phyloP scores from a whole-genome alignment of 768 basidiomycete species.

The Suillus hirtellus region DNA sequence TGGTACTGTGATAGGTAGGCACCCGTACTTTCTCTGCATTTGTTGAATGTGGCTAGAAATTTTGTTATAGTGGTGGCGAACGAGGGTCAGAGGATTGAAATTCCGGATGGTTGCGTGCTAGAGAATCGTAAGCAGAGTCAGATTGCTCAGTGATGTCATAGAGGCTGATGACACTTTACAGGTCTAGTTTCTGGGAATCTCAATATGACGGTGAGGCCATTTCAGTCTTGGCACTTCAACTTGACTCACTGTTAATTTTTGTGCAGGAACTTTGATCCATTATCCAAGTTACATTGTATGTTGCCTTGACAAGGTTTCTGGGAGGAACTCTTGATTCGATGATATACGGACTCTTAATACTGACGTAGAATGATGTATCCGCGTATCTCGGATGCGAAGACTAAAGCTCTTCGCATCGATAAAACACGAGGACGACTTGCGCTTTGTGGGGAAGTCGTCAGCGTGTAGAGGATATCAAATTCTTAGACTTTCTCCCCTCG shows the following conservation, averaged over 20 bases:
- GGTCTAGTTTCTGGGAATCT: constrained; percentile 82
- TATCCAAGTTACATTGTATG: background rate
- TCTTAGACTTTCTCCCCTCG: too few species aligned
- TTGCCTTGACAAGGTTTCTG: too few species aligned
- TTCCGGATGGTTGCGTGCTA: constrained; percentile 79
- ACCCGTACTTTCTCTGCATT: background rate
- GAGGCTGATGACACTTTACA: constrained; percentile 20
- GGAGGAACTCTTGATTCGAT: too few species aligned
- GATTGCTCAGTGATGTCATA: background rate
- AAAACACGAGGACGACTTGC: too few species aligned
- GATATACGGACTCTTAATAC: too few species aligned
- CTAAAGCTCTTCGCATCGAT: too few species aligned
- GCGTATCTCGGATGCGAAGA: too few species aligned
- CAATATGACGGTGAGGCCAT: constrained; percentile 61
- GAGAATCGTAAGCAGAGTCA: constrained; percentile 53
- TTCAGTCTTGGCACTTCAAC: background rate
- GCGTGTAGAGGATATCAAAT: too few species aligned
- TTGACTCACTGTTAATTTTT: background rate
- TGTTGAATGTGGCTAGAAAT: background rate
- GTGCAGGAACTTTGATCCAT: constrained; percentile 15
- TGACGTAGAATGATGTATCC: too few species aligned
- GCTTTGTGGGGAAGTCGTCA: too few species aligned
- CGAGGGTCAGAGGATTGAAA: constrained; percentile 79
- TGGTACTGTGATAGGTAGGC: constrained; percentile 81
- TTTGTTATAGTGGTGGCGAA: constrained; percentile 61